Evolutionary conservation across 2,329 filamentous ascomycete genomes (phyloP), one percentile per base, ranked within the genome.

Genomic region (Onygenales sp.): DNA sequence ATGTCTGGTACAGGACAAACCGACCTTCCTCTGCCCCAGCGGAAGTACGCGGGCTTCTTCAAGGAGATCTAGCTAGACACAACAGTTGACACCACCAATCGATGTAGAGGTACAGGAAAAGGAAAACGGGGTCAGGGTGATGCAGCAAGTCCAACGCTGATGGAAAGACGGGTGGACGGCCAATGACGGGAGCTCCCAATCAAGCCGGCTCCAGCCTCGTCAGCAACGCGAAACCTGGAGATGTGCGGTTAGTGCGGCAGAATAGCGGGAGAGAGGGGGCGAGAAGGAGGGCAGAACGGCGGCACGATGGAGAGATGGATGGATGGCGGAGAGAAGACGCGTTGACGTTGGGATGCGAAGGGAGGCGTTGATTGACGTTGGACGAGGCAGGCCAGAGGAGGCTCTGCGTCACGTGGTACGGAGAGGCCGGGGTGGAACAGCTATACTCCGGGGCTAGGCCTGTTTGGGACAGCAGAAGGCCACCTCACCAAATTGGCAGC

Each of bases 1-100:
- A 52, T 54, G 53, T 47, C 55, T 49, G 53, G 53, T 50, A 51
- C 39, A 42, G 42, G 51, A 51, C 42, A 54, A 40, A 46, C 17
- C 52, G 32, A 17, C 33, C 14, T 46, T 36, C 21, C 17, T 17
- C 33, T 32, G 21, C 50, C 10, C 39, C 13, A 27, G 21, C 17
- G n/a, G 40, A 51, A 2, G 37, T 11, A 40, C 33, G 21, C 36
- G 6, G 47, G 13, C 13, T 21, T 27, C 21, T 27, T 10, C 37
- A 51, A 51, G 42, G 11, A 31, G 42, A 46, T 52, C 21, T 44
- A 52, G 50, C 42, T 46, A 52, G 50, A 46, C 34, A 51, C 37
- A 52, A 43, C 11, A 42, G 39, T 45, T 47, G 52, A 43, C 45
- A 50, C 31, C 37, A 43, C 27, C 37, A 37, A n/a, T 39, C 42